Base-by-base conservation (phyloP, 768 basidiomycete genomes). In the Tulasnella sp. region DNA sequence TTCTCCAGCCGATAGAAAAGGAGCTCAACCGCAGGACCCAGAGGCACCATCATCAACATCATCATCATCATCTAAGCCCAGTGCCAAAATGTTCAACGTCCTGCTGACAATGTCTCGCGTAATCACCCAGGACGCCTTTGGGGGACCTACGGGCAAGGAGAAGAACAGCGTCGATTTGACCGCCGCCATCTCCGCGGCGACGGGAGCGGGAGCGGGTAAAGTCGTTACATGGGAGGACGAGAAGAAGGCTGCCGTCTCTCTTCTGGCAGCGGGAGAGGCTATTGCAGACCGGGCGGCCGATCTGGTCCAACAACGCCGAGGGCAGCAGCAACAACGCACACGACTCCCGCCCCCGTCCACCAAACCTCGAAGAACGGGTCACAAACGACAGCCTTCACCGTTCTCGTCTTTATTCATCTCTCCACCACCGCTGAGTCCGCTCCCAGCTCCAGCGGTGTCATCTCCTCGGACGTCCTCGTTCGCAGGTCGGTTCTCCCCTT, bases 371-470 rank as follows among this genome's bases (percentile, higher is more conserved):
- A 67, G 57, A 39, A 7, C 75, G 37, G 32, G 35, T 9, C 46
- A 57, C 48, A 55, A 44, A 5, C 79, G 69, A n/a, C 55, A 48
- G 23, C 61, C 35, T 29, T 80, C 80, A 15, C 80, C 79, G 5
- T 79, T 79, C 51, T 48, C 79, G 7, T 80, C 79, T 39, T 37
- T 77, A n/a, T 80, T 80, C 75, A 74, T 79, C 67, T 40, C 75
- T 39, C 80, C 80, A 7, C 77, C 77, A 16, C 39, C 79, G 23
- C 67, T 42, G 40, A 44, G 61, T 44, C 39, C 79, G 5, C n/a
- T 70, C 40, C 79, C 42, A 5, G 48, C 83, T 91, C 61, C 89
- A 92, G 81, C 90, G 88, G 82, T 94, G n/a, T 91, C 92, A 20
- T 91, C 93, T 15, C 83, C 83, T 37, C 77, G 73, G 39, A 86